phyloP scores from a whole-genome alignment of 2,329 filamentous ascomycete genomes.

The Colletotrichum sansevieriae region DNA sequence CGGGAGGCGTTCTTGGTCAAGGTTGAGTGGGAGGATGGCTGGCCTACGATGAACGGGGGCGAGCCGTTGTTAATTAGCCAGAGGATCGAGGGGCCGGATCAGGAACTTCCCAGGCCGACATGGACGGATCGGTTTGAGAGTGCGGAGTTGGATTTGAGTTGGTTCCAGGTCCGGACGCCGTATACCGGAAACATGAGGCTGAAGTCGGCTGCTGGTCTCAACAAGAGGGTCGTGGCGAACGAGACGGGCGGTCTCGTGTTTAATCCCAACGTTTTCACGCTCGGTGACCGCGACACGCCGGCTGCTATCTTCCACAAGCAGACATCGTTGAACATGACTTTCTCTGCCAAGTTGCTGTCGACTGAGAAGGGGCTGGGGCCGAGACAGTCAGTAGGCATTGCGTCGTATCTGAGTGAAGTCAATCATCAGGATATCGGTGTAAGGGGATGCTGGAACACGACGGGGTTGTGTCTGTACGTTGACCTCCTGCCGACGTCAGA shows the following conservation, averaged over 20 bases:
- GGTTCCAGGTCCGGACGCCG: conserved; percentile 36
- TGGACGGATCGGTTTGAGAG: conserved; percentile 30
- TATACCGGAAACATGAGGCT: conserved; percentile 33
- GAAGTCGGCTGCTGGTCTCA: neutral
- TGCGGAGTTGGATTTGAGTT: conserved; percentile 13
- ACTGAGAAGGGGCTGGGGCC: conserved; percentile 41
- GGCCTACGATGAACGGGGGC: conserved; percentile 45
- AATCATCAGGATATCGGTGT: conserved; percentile 48
- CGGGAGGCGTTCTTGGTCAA: conserved; percentile 45
- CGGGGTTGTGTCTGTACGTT: conserved; percentile 43
- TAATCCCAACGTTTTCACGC: conserved; percentile 47
- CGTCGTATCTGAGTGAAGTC: conserved; percentile 46
- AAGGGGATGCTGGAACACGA: conserved; percentile 44
- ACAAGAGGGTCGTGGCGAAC: conserved; percentile 8
- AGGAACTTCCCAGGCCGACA: conserved; percentile 18
- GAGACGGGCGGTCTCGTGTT: conserved; percentile 47
- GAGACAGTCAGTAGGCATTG: conserved; percentile 46
- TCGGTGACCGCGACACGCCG: conserved; percentile 48
- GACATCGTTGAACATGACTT: conserved; percentile 49
- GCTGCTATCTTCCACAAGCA: conserved; percentile 48
- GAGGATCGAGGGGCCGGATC: conserved; percentile 25
- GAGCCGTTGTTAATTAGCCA: conserved; percentile 34
- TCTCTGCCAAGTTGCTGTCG: conserved; percentile 43
- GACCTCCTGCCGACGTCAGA: conserved; percentile 28
- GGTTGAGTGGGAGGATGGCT: conserved; percentile 44